Evolutionary conservation across 2,329 filamentous ascomycete genomes (phyloP), one percentile per base, ranked within the genome.

Genomic region (Colletotrichum sp.): DNA sequence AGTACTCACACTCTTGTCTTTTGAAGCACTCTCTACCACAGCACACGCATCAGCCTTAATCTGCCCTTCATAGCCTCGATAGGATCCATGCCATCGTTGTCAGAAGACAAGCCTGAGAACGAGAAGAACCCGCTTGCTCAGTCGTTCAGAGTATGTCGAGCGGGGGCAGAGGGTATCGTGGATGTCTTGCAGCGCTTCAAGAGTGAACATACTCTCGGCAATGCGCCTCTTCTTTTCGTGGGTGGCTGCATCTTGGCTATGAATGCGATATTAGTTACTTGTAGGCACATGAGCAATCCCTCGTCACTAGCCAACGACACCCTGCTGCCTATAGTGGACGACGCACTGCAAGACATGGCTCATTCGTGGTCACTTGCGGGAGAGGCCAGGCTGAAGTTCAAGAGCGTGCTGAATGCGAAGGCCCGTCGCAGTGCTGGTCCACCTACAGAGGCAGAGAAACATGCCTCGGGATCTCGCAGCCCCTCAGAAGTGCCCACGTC

Each of bases 11-110:
- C 3, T 28, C 32, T 18, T 1, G 0, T 21, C 43, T 16, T 7
- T 30, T 3, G 30, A 7, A 68, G 72, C 12, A 52, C 55, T 8
- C 63, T 74, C 10, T 74, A 74, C 21, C 72, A 74, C 52, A 61
- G 34, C 52, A 61, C 61, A 0, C 72, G 72, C 28, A 71, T 74
- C 60, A 71, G 67, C 48, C 68, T 74, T 6, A 74, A 74, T 7
- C 12, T 74, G 28, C 72, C 68, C n/a, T 74, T 74, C 59, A 12
- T 74, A n/a, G 60, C 72, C 4, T 70, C 72, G n/a, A 43, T 74
- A 14, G 67, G 59, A 13, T 12, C 8, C 10, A 66, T 30, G 7
- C 72, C 72, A 2, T 26, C 67, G 16, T 13, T 55, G 8, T 39
- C 72, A 16, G 72, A 71, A 7, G 67, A 64, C 13, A 43, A 21